phyloP scores from a whole-genome alignment of 441 rosid genomes.

The Corymbia citriodora region DNA sequence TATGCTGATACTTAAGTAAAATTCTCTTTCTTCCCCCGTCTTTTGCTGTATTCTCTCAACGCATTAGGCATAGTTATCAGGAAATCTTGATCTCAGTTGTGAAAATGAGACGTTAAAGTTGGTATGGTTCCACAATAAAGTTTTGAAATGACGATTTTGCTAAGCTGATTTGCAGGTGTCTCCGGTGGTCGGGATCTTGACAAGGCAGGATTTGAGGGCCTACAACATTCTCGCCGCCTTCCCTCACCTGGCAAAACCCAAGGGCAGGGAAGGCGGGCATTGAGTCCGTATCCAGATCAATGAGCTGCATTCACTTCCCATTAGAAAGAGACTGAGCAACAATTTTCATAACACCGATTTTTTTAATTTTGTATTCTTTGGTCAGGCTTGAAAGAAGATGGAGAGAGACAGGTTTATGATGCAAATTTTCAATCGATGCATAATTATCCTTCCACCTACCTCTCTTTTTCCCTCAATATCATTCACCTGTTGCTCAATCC shows the following conservation, averaged over 20 bases:
- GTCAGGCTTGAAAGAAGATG: constrained; percentile 9
- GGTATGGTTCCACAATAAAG: neutral
- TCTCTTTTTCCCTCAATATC: neutral
- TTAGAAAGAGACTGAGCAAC: neutral
- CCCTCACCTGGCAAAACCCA: constrained; percentile 57
- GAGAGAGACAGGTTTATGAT: neutral
- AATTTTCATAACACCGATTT: neutral
- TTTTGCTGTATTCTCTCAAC: neutral
- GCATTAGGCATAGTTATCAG: neutral
- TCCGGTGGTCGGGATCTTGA: constrained; percentile 74
- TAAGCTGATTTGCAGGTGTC: constrained; percentile 35
- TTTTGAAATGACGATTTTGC: neutral
- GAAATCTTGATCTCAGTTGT: neutral
- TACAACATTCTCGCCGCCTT: constrained; percentile 72
- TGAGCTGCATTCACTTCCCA: neutral
- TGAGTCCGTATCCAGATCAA: neutral
- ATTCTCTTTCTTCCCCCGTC: neutral
- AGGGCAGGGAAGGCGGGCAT: constrained; percentile 25
- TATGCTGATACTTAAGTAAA: neutral
- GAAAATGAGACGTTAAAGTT: neutral
- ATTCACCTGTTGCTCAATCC: neutral
- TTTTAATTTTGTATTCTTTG: neutral
- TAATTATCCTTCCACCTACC: neutral
- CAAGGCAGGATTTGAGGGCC: constrained; percentile 65
- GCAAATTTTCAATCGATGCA: neutral